Conservation (phyloP, 1,284 basidiomycete species). For the Marasmius oreades region DNA sequence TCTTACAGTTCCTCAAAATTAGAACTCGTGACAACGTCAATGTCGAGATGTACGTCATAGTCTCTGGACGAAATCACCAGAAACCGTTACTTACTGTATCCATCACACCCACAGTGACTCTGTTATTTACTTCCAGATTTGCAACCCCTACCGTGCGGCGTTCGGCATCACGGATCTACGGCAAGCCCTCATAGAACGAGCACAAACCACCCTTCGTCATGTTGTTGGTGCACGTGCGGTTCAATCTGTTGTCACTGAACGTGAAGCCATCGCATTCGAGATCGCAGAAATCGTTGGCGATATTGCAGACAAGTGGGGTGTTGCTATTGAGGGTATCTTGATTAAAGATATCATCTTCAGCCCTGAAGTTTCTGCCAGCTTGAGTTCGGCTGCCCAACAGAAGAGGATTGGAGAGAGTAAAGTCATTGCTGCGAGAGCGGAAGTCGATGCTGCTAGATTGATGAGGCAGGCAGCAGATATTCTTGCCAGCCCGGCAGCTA, state of each 20-base stretch:
- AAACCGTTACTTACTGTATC: conserved; percentile 13
- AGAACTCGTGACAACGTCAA: conserved; percentile 86
- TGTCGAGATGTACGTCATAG: conserved; percentile 65
- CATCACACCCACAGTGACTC: conserved; percentile 57
- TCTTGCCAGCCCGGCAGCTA: conserved; percentile 88
- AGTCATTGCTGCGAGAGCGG: conserved; percentile 94
- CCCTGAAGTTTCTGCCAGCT: conserved; percentile 84
- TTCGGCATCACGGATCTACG: conserved; percentile 91
- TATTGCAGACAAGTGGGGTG: conserved; percentile 90
- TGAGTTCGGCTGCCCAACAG: conserved; percentile 92
- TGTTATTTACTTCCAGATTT: conserved; percentile 89
- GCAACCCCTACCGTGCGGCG: conserved; percentile 84
- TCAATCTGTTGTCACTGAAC: conserved; percentile 85
- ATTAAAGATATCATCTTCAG: conserved; percentile 95
- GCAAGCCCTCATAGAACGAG: conserved; percentile 86
- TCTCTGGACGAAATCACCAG: conserved; percentile 5
- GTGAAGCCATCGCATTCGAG: conserved; percentile 94
- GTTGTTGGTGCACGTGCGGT: conserved; percentile 90
- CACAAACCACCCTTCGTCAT: conserved; percentile 93
- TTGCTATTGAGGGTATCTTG: conserved; percentile 91
- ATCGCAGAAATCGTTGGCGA: conserved; percentile 93
- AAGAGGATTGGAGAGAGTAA: conserved; percentile 95
- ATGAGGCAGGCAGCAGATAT: conserved; percentile 95
- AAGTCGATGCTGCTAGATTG: conserved; percentile 91
- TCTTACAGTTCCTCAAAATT: conserved; percentile 9